These are phyloP conservation scores for Pichia nakasei DNA, from an alignment of 805 yeast genomes.

Conservation along the genomic window DNA sequence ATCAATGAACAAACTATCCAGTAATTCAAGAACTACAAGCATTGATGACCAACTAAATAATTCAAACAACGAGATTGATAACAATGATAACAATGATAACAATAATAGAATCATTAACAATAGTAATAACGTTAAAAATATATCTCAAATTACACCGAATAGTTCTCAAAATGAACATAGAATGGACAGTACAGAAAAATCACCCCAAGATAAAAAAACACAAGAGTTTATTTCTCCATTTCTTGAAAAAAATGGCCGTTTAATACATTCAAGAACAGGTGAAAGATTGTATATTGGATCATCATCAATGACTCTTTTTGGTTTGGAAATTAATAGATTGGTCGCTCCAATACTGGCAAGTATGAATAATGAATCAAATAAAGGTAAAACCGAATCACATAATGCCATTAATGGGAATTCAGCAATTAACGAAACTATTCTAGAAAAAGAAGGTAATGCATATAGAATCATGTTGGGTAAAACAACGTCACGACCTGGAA, in stretches of 20 bases:
- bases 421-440: conserved; percentile 31
- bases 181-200: neutral
- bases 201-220: conserved; percentile 10
- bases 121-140: no score
- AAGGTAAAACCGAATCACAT: conserved; percentile 13
- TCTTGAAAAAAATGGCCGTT: conserved; percentile 59
- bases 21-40: conserved; percentile 8
- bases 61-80: neutral
- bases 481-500: conserved; percentile 58
- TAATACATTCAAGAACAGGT: conserved; percentile 68
- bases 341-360: conserved; percentile 19
- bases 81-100: neutral
- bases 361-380: neutral
- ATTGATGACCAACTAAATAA: neutral
- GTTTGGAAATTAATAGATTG: conserved; percentile 60
- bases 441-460: conserved; percentile 72
- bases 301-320: conserved; percentile 75
- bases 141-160: no score
- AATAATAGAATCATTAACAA: neutral
- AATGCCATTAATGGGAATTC: conserved; percentile 7
- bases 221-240: conserved; percentile 62
- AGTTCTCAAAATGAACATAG: no score
- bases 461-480: conserved; percentile 61
- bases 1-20: conserved; percentile 23
- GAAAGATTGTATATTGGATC: conserved; percentile 72